Percentiles rank a stretch among this genome's conserved stretches.
Evolutionary conservation across 495 filamentous ascomycete species (phyloP).

Genomic region (Aspergillus homomorphus): DNA sequence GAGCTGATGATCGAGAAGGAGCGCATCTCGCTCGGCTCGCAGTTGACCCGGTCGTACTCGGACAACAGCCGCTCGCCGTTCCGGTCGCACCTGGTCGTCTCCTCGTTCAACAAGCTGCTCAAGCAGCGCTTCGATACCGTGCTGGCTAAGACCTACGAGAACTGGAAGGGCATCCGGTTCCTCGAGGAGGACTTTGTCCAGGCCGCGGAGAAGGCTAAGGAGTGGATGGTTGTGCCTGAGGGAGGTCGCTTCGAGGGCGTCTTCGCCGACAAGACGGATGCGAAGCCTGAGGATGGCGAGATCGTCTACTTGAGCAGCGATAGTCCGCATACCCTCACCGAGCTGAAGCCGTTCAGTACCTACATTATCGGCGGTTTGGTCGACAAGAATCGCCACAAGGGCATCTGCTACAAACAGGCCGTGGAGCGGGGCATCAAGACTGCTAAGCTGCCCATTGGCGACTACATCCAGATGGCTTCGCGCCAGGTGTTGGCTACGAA

Average conservation of each 20-base stretch:
- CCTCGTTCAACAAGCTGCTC: slow-evolving; percentile 71
- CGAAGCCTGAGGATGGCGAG: slow-evolving; percentile 48
- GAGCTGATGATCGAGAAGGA: slow-evolving; percentile 83
- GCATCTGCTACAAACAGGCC: slow-evolving; percentile 82
- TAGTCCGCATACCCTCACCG: slow-evolving; percentile 72
- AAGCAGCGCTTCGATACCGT: slow-evolving; percentile 75
- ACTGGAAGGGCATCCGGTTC: slow-evolving; percentile 77
- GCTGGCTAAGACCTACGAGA: slow-evolving; percentile 60
- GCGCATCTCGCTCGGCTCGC: slow-evolving; percentile 71
- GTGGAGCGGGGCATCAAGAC: slow-evolving; percentile 72
- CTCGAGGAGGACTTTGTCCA: slow-evolving; percentile 65
- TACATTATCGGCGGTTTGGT: slow-evolving; percentile 96
- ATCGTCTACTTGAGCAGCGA: slow-evolving; percentile 88
- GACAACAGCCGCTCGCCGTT: slow-evolving; percentile 68
- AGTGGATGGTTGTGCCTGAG: slow-evolving; percentile 52
- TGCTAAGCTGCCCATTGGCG: slow-evolving; percentile 85
- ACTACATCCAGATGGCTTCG: slow-evolving; percentile 85
- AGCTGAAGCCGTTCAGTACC: slow-evolving; percentile 76
- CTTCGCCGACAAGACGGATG: slow-evolving; percentile 42
- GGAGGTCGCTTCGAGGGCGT: slow-evolving; percentile 55
- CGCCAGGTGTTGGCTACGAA: slow-evolving; percentile 85
- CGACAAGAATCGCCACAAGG: slow-evolving; percentile 93
- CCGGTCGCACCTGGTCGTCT: slow-evolving; percentile 67
- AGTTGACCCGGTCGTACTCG: slow-evolving; percentile 85
- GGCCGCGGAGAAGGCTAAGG: slow-evolving; percentile 56